Percentiles rank a stretch among this genome's conserved stretches.
Evolutionary conservation across 768 basidiomycete genomes (phyloP).

Genomic region (Boletales sp.): DNA sequence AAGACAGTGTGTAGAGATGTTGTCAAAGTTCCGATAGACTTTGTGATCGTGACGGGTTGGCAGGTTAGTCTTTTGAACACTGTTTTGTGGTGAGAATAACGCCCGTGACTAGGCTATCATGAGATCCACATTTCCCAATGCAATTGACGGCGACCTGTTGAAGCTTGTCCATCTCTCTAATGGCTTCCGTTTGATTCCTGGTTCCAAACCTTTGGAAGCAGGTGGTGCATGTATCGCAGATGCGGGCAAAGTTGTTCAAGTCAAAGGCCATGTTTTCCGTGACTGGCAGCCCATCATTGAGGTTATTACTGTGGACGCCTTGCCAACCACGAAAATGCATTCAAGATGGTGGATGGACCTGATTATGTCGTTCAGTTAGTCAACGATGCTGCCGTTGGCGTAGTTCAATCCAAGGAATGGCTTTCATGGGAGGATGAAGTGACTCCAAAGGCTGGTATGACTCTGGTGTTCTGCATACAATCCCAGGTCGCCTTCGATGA

Average conservation of each 20-base stretch:
- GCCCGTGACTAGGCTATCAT: conserved; percentile 79
- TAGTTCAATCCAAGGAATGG: conserved; percentile 97
- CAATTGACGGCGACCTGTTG: conserved; percentile 91
- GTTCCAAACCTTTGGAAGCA: conserved; percentile 68
- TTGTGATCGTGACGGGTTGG: conserved; percentile 98
- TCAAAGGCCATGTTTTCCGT: conserved; percentile 80
- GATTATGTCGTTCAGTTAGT: conserved; percentile 79
- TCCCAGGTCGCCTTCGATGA: conserved; percentile 91
- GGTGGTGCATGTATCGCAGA: conserved; percentile 91
- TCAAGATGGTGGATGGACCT: conserved; percentile 86
- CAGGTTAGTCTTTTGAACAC: conserved; percentile 55
- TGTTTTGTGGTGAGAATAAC: conserved; percentile 4
- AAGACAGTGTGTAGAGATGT: conserved; percentile 64
- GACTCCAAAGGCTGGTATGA: conserved; percentile 76
- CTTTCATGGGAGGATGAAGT: no score
- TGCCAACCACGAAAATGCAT: conserved; percentile 91
- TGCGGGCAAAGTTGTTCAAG: conserved; percentile 90
- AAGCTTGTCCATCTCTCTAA: conserved; percentile 97
- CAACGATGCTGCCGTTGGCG: conserved; percentile 80
- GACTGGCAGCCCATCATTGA: conserved; percentile 82
- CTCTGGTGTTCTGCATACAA: conserved; percentile 85
- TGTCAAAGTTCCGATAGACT: conserved; percentile 95
- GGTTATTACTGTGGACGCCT: conserved; percentile 93
- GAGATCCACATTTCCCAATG: conserved; percentile 91
- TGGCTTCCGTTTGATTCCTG: conserved; percentile 87